Evolutionary conservation across 2,329 filamentous ascomycete genomes (phyloP), one percentile per base, ranked within the genome.

Genomic region (Aspergillus pseudotamarii): DNA sequence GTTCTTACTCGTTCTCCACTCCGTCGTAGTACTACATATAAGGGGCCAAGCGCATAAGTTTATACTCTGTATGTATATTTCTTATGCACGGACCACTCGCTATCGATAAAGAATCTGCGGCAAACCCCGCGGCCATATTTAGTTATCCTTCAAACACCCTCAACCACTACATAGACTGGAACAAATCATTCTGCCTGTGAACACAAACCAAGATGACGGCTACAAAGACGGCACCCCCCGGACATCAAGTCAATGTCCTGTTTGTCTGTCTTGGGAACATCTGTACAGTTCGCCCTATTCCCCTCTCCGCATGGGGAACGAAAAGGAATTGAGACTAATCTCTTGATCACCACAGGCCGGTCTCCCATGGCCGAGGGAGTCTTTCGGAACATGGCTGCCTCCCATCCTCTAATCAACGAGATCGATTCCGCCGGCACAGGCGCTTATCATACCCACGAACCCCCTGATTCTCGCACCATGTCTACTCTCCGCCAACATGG

Each of bases 241-340:
- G 36, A 48, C 63, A 63, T 32, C 72, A 73, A 41, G 74, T 92
- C 60, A 93, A 90, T 2, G 91, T 98, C 43, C 87, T 98, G 58
- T 98, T 98, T 76, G 94, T 98, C 71, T 99, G 95, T 80, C 85
- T 98, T 38, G 95, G 95, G 77, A 99, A 99, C 79, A 98, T 98
- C 74, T 99, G 93, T 86, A 73, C 58, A 77, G 64, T 21, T 21
- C 61, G 21, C 61, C 58, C 51, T 50, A 16, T 58, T 50, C 28
- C 26, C 32, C 50, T 57, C 34, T 48, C 34, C 54, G 10, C 59
- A 41, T 23, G 32, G 4, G 4, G 11, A 54, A 23, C 11, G 19
- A 53, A 21, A 36, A 34, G 51, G 2, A 34, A 23, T 16, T 10
- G 4, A 30, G 21, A 63, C 48, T 34, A 56, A 36, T 32, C 51